phyloP scores from a whole-genome alignment of 768 basidiomycete species.

The Lactarius hengduanensis region DNA sequence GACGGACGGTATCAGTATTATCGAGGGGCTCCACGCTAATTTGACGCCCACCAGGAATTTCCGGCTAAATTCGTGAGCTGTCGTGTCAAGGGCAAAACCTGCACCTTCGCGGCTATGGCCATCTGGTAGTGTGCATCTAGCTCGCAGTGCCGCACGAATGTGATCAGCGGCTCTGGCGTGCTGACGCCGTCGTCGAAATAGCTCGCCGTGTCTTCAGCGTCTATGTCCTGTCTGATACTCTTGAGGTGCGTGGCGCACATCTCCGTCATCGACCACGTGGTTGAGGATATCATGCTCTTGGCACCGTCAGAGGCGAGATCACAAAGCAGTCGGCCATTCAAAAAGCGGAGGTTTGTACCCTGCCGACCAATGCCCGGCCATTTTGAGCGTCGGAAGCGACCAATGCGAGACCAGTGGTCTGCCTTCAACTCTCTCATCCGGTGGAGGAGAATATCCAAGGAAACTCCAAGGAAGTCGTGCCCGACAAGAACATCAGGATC shows the following conservation, averaged over 20 bases:
- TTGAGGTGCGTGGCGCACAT: conserved; percentile 93
- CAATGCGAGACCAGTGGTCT: conserved; percentile 93
- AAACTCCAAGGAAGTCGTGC: conserved; percentile 89
- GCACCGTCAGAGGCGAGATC: conserved; percentile 94
- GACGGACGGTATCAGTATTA: conserved; percentile 6
- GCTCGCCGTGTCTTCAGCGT: conserved; percentile 89
- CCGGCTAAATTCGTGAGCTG: conserved; percentile 96
- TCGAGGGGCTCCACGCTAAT: neutral
- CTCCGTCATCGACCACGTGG: conserved; percentile 97
- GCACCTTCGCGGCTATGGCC: conserved; percentile 93
- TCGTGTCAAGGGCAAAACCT: conserved; percentile 87
- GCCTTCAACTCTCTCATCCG: conserved; percentile 89
- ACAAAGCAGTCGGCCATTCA: conserved; percentile 84
- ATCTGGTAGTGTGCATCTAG: conserved; percentile 96
- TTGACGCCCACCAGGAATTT: conserved; percentile 78
- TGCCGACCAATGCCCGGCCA: conserved; percentile 82
- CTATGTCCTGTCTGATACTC: conserved; percentile 87
- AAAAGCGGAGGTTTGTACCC: conserved; percentile 78
- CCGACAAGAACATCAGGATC: conserved; percentile 96
- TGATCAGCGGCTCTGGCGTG: conserved; percentile 73
- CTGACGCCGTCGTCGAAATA: conserved; percentile 85
- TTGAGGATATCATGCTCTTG: conserved; percentile 95
- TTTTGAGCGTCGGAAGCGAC: conserved; percentile 80
- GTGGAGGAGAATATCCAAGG: conserved; percentile 85
- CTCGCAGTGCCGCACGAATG: conserved; percentile 91